A percentile compares a stretch with the other conserved stretches of the same genome.
These are phyloP conservation scores for Mrakia frigida DNA, from an alignment of 768 basidiomycete species.

Conservation along the genomic window DNA sequence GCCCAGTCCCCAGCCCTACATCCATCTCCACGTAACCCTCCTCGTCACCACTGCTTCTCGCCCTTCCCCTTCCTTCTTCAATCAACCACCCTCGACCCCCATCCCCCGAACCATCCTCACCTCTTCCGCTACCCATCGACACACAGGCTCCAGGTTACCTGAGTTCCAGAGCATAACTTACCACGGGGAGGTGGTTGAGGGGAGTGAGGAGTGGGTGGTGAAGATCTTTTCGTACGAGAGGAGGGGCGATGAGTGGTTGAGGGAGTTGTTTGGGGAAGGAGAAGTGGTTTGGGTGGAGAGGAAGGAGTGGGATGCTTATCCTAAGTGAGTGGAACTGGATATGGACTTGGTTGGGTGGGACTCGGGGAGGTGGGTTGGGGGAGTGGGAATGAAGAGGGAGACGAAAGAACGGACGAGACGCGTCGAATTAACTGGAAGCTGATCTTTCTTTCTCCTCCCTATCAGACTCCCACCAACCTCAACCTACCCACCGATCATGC, in stretches of 20 bases:
- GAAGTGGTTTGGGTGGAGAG: conserved; percentile 73
- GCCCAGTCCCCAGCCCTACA: conserved; percentile 62
- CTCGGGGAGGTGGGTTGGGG: conserved; percentile 20
- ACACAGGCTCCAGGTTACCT: conserved; percentile 54
- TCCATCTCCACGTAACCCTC: conserved; percentile 81
- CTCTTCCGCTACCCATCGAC: conserved; percentile 55
- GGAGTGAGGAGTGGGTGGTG: conserved; percentile 62
- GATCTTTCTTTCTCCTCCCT: too few species aligned
- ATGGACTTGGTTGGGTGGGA: neutral
- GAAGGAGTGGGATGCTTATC: conserved; percentile 53
- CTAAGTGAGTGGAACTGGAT: conserved; percentile 6
- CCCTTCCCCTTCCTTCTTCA: conserved; percentile 66
- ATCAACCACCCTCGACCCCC: conserved; percentile 42
- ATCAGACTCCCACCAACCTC: conserved; percentile 63
- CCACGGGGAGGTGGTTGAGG: conserved; percentile 53
- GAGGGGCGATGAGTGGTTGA: conserved; percentile 66
- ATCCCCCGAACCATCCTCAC: conserved; percentile 68
- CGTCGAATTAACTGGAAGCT: conserved; percentile 3
- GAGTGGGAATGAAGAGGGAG: neutral
- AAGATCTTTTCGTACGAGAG: conserved; percentile 55
- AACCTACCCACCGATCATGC: conserved; percentile 68
- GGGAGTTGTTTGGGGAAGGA: conserved; percentile 56
- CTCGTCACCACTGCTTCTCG: conserved; percentile 67
- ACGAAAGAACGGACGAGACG: conserved; percentile 24
- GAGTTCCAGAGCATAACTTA: conserved; percentile 86